phyloP scores from a whole-genome alignment of 2,329 filamentous ascomycete species.

The Daldinia eschscholtzii region DNA sequence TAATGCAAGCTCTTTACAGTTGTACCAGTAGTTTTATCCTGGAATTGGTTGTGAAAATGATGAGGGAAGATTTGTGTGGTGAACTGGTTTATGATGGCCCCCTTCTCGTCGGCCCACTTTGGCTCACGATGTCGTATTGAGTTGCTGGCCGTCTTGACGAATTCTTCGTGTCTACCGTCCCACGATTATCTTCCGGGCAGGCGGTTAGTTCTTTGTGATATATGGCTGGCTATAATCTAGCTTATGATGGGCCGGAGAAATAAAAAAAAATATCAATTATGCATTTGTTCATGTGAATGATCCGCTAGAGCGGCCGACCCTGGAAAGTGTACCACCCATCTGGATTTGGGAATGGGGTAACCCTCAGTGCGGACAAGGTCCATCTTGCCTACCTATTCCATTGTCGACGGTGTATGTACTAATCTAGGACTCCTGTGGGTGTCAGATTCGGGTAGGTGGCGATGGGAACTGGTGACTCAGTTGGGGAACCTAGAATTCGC shows the following conservation, averaged over 20 bases:
- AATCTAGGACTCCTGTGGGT: slow-evolving; percentile 32
- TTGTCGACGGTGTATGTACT: slow-evolving; percentile 20
- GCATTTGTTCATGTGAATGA: slow-evolving; percentile 34
- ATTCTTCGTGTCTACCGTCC: slow-evolving; percentile 28
- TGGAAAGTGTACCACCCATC: slow-evolving; percentile 38
- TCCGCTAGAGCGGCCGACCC: slow-evolving; percentile 32
- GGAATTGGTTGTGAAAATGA: slow-evolving; percentile 36
- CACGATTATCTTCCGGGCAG: slow-evolving; percentile 22
- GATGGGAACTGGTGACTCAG: slow-evolving; percentile 34
- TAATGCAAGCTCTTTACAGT: slow-evolving; percentile 45
- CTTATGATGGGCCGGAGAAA: slow-evolving; percentile 15
- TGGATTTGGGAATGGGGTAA: slow-evolving; percentile 37
- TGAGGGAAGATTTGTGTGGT: slow-evolving; percentile 20
- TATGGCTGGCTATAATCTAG: slow-evolving; percentile 16
- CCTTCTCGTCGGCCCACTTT: slow-evolving; percentile 17
- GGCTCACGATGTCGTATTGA: slow-evolving; percentile 24
- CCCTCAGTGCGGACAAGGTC: slow-evolving; percentile 26
- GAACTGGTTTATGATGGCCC: slow-evolving; percentile 9
- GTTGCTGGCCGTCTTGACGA: slow-evolving; percentile 25
- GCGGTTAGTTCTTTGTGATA: slow-evolving; percentile 22
- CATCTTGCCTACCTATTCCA: slow-evolving; percentile 21
- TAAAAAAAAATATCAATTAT: slow-evolving; percentile 14
- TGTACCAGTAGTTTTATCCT: slow-evolving; percentile 20
- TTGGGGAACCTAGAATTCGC: slow-evolving; percentile 31
- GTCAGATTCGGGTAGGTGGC: slow-evolving; percentile 38